Conservation (phyloP, 208 protist species). For the Blastocrithidia nonstop region DNA sequence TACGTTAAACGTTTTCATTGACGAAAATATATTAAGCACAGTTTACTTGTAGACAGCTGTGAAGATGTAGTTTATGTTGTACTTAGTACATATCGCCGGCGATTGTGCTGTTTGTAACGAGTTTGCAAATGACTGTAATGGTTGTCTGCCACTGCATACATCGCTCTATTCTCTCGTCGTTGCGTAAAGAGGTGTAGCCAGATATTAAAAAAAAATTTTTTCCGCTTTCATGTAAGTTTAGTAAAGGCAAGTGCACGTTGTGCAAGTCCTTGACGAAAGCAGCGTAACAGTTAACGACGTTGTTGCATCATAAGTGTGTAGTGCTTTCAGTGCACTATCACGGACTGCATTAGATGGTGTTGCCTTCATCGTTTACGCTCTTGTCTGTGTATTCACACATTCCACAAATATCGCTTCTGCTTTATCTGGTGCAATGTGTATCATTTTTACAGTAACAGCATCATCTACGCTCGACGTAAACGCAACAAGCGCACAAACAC, state of each 20-base stretch:
- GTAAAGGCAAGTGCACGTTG: constrained; percentile 6
- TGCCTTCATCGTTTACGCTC: not conserved
- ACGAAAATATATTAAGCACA: too few species aligned
- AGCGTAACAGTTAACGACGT: not conserved
- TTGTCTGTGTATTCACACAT: constrained; percentile 1
- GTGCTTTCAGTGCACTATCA: constrained; percentile 12
- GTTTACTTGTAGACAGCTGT: too few species aligned
- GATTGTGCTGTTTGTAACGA: too few species aligned
- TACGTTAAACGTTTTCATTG: too few species aligned
- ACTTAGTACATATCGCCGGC: too few species aligned
- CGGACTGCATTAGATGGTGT: not conserved
- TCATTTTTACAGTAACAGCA: too few species aligned
- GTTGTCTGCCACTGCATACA: constrained; percentile 3
- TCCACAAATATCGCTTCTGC: constrained; percentile 27
- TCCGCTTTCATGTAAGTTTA: not conserved
- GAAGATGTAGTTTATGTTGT: too few species aligned
- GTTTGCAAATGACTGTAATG: too few species aligned
- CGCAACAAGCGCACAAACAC: constrained; percentile 47
- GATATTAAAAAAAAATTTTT: constrained; percentile 9
- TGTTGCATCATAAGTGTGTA: not conserved
- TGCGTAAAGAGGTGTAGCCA: constrained; percentile 10
- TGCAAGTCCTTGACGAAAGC: constrained; percentile 6
- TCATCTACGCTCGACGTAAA: constrained; percentile 39
- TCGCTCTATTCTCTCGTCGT: constrained; percentile 4
- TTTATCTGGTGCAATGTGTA: too few species aligned